Evolutionary conservation across 306 rosid species (phyloP).

Genomic region (Mucuna pruriens): DNA sequence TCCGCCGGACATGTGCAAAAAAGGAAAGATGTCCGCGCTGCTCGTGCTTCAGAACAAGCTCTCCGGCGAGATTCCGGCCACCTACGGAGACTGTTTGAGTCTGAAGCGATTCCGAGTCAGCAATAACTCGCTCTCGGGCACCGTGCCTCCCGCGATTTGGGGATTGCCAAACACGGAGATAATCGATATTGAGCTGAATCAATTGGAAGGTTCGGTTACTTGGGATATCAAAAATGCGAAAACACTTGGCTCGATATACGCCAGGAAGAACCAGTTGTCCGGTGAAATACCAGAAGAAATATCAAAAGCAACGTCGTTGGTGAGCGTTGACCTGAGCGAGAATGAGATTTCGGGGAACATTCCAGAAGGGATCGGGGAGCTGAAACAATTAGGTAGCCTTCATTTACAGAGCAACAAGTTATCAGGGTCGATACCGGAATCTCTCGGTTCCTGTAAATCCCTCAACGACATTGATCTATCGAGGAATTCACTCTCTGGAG

Average conservation of each 20-base stretch:
- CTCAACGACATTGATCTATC: conserved; percentile 66
- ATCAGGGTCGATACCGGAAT: conserved; percentile 64
- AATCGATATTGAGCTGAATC: conserved; percentile 65
- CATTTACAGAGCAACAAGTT: conserved; percentile 62
- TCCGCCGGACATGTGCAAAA: conserved; percentile 85
- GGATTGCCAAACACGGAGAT: conserved; percentile 64
- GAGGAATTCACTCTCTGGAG: conserved; percentile 53
- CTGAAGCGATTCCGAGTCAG: conserved; percentile 71
- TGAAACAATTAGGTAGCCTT: conserved; percentile 61
- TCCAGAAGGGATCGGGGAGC: conserved; percentile 61
- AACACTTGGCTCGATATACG: conserved; percentile 47
- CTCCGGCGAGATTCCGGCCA: conserved; percentile 77
- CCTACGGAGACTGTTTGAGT: conserved; percentile 55
- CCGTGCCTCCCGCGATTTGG: conserved; percentile 73
- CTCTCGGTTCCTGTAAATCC: conserved; percentile 59
- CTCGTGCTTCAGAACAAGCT: conserved; percentile 76
- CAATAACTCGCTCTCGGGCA: conserved; percentile 75
- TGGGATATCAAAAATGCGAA: conserved; percentile 64
- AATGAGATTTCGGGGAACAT: conserved; percentile 64
- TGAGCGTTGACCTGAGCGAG: conserved; percentile 53
- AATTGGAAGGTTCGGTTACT: conserved; percentile 63
- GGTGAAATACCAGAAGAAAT: conserved; percentile 73
- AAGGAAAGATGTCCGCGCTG: conserved; percentile 57
- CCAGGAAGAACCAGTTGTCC: conserved; percentile 55
- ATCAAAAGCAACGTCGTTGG: conserved; percentile 59